Evolutionary conservation across 2,329 filamentous ascomycete genomes (phyloP), one percentile per base, ranked within the genome.

Genomic region (Zymoseptoria brevis): DNA sequence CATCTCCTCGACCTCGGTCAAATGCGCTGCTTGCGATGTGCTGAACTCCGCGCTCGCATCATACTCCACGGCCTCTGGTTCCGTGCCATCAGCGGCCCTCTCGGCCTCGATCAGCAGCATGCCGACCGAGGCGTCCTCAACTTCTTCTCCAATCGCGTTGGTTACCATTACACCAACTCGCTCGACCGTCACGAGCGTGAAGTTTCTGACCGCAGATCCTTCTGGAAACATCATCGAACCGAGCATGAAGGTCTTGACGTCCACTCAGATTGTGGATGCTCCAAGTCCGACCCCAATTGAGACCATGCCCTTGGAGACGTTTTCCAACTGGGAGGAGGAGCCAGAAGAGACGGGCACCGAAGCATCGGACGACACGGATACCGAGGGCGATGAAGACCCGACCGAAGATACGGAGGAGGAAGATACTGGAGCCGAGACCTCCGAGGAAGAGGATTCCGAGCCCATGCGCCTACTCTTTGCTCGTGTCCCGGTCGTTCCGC

Each of bases 151-250:
- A n/a, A 59, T 60, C 55, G 59, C 57, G 0, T 55, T 61, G 22
- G 59, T 60, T 13, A 65, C 64, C 9, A 54, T 55, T 13, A 49
- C 35, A 4, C 58, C 63, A 4, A 55, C 57, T 7, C 59, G 24
- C n/a, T 61, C 57, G 57, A 66, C 67, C 3, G 63, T 64, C 57
- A 64, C 62, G 21, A 66, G 62, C 45, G 53, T 63, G 22, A 61
- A 56, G 9, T 21, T 64, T 13, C 54, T 68, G 53, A 70, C 66
- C 3, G 30, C 59, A 5, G 55, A 62, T 50, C 54, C 60, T 19
- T 60, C 61, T 19, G 57, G 59, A 11, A 59, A 57, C 24, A 50
- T 56, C 56, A 45, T 58, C 13, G 51, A 56, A 8, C n/a, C 22
- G 22, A 53, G 51, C 51, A 53, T 30, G 51, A 29, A n/a, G 22